Evolutionary conservation across 2,329 filamentous ascomycete species (phyloP), one percentile per base, ranked within the genome.

Genomic region (Trichoderma sp.): DNA sequence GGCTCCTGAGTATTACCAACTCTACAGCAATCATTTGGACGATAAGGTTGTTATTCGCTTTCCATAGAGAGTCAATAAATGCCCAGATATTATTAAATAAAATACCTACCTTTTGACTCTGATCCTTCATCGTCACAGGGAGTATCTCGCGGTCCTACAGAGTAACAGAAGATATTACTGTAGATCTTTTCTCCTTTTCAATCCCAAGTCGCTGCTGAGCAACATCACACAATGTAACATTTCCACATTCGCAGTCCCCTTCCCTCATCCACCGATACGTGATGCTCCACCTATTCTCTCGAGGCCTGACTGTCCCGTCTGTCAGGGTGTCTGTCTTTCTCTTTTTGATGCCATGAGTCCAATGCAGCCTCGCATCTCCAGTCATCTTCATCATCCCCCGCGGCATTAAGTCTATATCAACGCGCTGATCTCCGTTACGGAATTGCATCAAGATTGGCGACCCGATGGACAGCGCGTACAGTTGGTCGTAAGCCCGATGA

Each of bases 211-310:
- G 79, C 33, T 82, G 78, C 81, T 89, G 87, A 8, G 87, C 87
- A 21, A 87, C 88, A 79, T 90, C 88, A 75, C 88, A 90, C 6
- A 89, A 80, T 75, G 83, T 84, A 31, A 84, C 76, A 76, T 90
- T 81, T 3, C 88, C 88, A 77, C 88, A 90, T 69, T 87, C 87
- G 75, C 88, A 90, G 1, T 81, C 85, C 0, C 85, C 84, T 6
- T 85, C 81, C 8, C 88, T 82, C 6, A 89, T 77, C 88, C 88
- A 90, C 0, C 88, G 85, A 78, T 88, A 90, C 2, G 88, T 90
- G 60, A 90, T 84, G 78, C 88, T 90, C 88, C 88, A 90, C 7
- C 88, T 83, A 35, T 89, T 83, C 2, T 76, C 78, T 0, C 88
- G 82, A 45, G 77, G 75, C 6, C 88, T 82, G 29, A 75, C 69